Percentiles rank a stretch among this genome's conserved stretches.
Conservation (phyloP, 139 green algal genomes). For the Chlamydomonas incerta region DNA sequence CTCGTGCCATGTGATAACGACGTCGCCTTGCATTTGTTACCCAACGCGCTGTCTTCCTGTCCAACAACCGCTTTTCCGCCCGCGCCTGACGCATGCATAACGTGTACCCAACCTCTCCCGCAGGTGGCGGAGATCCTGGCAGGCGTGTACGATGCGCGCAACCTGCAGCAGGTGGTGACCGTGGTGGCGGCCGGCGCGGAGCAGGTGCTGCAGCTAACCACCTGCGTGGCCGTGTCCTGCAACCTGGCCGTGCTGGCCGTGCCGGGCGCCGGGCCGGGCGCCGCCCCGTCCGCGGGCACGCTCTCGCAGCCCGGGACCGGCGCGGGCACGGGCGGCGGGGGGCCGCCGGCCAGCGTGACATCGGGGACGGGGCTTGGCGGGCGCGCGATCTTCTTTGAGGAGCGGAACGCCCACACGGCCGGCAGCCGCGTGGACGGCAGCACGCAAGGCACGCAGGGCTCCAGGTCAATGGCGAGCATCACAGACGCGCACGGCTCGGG, state of each 20-base stretch:
- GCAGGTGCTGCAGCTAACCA: constrained; percentile 19
- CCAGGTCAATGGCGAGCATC: neutral
- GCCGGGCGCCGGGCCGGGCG: neutral
- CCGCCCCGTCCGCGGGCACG: neutral
- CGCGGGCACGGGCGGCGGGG: neutral
- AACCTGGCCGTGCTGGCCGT: neutral
- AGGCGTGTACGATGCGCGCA: neutral
- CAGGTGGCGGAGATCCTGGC: constrained; percentile 6
- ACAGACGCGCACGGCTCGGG: neutral
- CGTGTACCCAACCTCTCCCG: neutral
- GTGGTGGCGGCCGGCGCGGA: neutral
- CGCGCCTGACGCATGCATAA: too few species aligned
- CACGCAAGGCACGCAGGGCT: neutral
- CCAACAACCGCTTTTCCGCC: too few species aligned
- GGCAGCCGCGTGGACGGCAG: neutral
- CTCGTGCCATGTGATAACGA: too few species aligned
- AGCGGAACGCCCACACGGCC: neutral
- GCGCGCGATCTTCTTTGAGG: constrained; percentile 34
- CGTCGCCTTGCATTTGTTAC: too few species aligned
- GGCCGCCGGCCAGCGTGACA: too few species aligned
- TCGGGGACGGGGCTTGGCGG: too few species aligned
- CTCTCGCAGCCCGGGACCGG: too few species aligned
- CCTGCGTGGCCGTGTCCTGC: neutral
- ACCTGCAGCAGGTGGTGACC: constrained; percentile 35
- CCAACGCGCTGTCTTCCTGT: too few species aligned